These are phyloP conservation scores for Dysphania ambrosioides DNA, from an alignment of 148 eudicot species.

Conservation along the genomic window DNA sequence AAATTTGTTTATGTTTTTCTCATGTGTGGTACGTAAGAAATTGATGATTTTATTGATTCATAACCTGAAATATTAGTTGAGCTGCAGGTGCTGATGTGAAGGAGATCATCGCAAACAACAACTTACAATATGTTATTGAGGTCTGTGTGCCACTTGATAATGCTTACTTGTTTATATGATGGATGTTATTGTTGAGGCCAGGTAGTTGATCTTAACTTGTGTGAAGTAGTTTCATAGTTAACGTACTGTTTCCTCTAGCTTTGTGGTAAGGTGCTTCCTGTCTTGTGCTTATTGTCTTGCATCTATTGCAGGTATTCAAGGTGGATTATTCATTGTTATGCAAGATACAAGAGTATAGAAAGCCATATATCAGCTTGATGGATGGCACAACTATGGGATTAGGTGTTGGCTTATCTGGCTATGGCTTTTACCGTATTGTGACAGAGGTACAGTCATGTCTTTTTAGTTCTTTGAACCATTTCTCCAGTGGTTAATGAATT, in stretches of 20 bases:
- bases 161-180: not conserved
- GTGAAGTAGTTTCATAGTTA: too few relatives aligned
- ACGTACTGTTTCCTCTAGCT: too few relatives aligned
- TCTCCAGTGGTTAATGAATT: not conserved
- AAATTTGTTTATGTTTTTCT: too few relatives aligned
- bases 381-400: conserved; percentile 96
- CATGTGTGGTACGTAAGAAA: too few relatives aligned
- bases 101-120: conserved; percentile 51
- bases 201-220: too few relatives aligned
- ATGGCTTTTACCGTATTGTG: conserved; percentile 79
- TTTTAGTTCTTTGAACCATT: not conserved
- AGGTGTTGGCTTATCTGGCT: conserved; percentile 94
- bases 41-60: too few relatives aligned
- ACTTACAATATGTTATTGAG: conserved; percentile 65
- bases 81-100: conserved; percentile 96
- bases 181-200: too few relatives aligned
- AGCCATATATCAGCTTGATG: conserved; percentile 92
- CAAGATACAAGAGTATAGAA: conserved; percentile 74
- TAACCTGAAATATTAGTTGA: conserved; percentile 47
- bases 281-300: not conserved
- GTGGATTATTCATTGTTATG: conserved; percentile 88
- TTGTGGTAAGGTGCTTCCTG: too few relatives aligned
- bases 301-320: conserved; percentile 58
- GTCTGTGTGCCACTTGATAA: conserved; percentile 31
- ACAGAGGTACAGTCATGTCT: conserved; percentile 65